These are phyloP conservation scores for Aspergillus affinis DNA, from an alignment of 495 filamentous ascomycete genomes.

Conservation along the genomic window DNA sequence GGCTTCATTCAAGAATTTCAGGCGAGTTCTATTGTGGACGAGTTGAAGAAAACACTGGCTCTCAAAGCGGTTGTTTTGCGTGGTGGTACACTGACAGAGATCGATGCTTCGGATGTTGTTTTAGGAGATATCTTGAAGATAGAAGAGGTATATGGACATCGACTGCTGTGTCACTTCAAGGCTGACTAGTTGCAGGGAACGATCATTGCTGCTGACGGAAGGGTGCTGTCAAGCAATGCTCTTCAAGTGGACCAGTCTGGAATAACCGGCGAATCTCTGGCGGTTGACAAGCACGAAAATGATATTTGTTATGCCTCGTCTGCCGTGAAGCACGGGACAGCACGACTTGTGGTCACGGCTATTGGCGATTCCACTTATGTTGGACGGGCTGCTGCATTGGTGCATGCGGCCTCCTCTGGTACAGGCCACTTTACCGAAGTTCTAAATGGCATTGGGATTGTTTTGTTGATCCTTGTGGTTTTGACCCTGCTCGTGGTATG, in stretches of 20 bases:
- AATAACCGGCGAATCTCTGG: constrained; percentile 89
- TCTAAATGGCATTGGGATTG: constrained; percentile 72
- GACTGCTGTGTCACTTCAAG: not conserved
- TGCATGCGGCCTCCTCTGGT: constrained; percentile 68
- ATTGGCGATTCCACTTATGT: constrained; percentile 89
- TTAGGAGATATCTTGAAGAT: constrained; percentile 87
- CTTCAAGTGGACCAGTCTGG: constrained; percentile 91
- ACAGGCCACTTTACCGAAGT: constrained; percentile 89
- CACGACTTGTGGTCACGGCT: constrained; percentile 74
- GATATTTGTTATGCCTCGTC: constrained; percentile 83
- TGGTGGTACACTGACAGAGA: constrained; percentile 66
- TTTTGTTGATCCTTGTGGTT: constrained; percentile 77
- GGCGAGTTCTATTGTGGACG: constrained; percentile 88
- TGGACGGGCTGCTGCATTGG: constrained; percentile 82
- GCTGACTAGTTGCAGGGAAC: constrained; percentile 55
- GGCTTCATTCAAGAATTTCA: constrained; percentile 89
- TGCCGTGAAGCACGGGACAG: constrained; percentile 84
- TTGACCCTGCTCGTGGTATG: constrained; percentile 79
- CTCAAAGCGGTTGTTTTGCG: constrained; percentile 83
- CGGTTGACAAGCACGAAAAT: constrained; percentile 79
- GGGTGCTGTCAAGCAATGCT: constrained; percentile 73
- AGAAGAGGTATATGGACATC: constrained; percentile 58
- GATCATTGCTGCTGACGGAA: constrained; percentile 86
- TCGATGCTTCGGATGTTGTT: constrained; percentile 77
- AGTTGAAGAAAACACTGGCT: constrained; percentile 85